Percentiles rank a stretch among this genome's conserved stretches.
Conservation (phyloP, 345 rosid species). For the Bruguiera parviflora region DNA sequence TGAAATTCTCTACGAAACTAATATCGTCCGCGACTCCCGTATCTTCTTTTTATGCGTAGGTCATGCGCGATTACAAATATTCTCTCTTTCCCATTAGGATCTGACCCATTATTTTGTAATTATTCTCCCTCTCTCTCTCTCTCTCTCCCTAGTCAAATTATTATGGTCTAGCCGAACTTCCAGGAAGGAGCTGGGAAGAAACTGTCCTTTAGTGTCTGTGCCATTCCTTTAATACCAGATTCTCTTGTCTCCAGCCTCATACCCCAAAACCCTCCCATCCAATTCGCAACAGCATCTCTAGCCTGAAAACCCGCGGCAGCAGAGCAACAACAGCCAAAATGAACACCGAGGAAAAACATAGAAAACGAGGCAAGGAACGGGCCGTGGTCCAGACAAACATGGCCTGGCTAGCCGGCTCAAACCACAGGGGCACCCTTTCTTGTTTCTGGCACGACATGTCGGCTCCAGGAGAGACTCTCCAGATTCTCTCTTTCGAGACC, state of each 20-base stretch:
- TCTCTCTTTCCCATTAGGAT: too few species aligned
- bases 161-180: too few species aligned
- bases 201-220: too few species aligned
- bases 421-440: conserved; percentile 7
- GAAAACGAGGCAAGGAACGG: neutral
- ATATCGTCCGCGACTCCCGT: too few species aligned
- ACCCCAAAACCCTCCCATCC: conserved; percentile 2
- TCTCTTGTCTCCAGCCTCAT: neutral
- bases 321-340: neutral
- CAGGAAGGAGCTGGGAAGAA: too few species aligned
- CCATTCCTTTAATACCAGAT: neutral
- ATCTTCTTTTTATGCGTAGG: too few species aligned
- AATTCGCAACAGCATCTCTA: neutral
- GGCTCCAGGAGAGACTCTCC: conserved; percentile 19
- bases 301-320: neutral
- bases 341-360: too few species aligned
- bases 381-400: conserved; percentile 23
- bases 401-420: conserved; percentile 22
- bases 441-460: conserved; percentile 14
- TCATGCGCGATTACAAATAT: too few species aligned
- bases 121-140: too few species aligned
- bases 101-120: too few species aligned
- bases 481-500: conserved; percentile 46
- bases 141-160: too few species aligned
- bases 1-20: too few species aligned